Conservation (phyloP, 2,329 filamentous ascomycete genomes). For the Fusarium fracticaudum region DNA sequence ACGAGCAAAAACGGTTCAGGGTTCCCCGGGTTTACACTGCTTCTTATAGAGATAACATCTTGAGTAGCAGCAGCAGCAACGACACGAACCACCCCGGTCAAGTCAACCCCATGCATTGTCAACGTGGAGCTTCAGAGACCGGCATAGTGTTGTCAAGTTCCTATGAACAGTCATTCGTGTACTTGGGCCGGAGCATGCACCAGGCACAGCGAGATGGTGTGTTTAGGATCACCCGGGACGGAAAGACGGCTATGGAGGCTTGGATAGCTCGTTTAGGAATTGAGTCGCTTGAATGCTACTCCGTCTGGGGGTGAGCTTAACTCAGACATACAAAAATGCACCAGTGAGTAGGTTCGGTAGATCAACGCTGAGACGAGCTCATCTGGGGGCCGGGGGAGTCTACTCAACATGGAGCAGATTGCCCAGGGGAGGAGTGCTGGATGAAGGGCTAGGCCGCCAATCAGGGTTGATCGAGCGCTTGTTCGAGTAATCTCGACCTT, state of each 20-base stretch:
- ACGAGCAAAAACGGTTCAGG: constrained; percentile 9
- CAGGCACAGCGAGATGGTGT: constrained; percentile 29
- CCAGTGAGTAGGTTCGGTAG: constrained; percentile 21
- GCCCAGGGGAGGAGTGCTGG: not conserved
- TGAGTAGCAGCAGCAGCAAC: not conserved
- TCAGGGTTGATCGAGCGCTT: not conserved
- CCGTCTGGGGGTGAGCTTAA: not conserved
- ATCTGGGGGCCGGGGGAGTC: not conserved
- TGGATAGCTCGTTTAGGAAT: not conserved
- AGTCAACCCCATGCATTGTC: constrained; percentile 14
- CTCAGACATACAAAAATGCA: not conserved
- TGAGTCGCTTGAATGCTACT: not conserved
- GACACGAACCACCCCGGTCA: not conserved
- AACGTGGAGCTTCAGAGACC: constrained; percentile 2
- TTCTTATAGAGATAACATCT: constrained; percentile 38
- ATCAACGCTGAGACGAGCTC: constrained; percentile 22
- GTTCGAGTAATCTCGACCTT: constrained; percentile 2
- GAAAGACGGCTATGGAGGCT: constrained; percentile 34
- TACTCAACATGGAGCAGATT: constrained; percentile 1
- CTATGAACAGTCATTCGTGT: not conserved
- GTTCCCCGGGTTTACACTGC: constrained; percentile 21
- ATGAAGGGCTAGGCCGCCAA: not conserved
- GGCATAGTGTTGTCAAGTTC: not conserved
- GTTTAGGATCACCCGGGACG: constrained; percentile 32
- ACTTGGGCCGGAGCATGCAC: constrained; percentile 16